These are phyloP conservation scores for Arthrobotrys iridis DNA, from an alignment of 2,329 filamentous ascomycete genomes.

Conservation along the genomic window DNA sequence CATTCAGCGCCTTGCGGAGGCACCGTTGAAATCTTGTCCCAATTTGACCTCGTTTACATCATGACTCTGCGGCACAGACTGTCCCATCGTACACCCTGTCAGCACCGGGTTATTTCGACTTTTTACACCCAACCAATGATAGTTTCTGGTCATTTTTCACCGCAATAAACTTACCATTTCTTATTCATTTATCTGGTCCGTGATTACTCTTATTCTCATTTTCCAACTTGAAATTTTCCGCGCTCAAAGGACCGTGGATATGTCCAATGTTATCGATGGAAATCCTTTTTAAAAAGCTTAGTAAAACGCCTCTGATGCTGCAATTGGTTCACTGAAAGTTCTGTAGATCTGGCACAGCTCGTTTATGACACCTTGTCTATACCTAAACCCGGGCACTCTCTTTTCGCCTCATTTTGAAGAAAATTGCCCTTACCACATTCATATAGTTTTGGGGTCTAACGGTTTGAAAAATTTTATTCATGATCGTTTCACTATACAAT, in stretches of 20 bases:
- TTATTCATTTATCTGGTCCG: no score
- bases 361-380: background rate
- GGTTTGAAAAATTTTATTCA: no score
- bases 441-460: background rate
- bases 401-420: background rate
- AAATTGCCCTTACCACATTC: background rate
- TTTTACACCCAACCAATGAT: background rate
- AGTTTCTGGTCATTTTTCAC: no score
- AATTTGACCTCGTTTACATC: background rate
- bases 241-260: background rate
- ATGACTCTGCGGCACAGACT: conserved; percentile 3
- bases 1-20: conserved; percentile 2
- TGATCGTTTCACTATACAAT: no score
- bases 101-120: background rate
- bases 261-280: background rate
- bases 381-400: background rate
- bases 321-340: background rate
- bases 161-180: no score
- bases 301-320: background rate
- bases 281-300: background rate
- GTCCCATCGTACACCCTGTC: background rate
- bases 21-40: conserved; percentile 15
- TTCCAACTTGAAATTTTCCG: no score
- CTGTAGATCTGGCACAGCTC: background rate
- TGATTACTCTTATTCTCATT: no score